Conservation (phyloP, 192 early-diverging fungal species). For the Coemansia sp. region DNA sequence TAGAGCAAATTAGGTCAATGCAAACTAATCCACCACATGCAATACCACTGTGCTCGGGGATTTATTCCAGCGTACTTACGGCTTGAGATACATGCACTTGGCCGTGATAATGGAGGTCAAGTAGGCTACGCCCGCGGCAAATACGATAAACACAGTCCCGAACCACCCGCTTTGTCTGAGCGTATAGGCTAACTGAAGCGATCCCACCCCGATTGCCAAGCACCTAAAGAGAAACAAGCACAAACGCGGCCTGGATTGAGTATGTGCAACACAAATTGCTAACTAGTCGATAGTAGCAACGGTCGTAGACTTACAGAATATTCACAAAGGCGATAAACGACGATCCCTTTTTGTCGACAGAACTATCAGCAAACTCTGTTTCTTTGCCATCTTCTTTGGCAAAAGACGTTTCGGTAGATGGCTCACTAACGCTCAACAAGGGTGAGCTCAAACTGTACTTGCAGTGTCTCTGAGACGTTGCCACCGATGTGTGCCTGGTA, state of each 20-base stretch:
- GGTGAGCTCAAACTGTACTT: background rate
- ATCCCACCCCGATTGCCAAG: conserved; percentile 48
- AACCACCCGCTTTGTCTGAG: conserved; percentile 52
- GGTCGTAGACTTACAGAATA: conserved; percentile 29
- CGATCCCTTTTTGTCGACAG: conserved; percentile 23
- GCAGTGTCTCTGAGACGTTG: background rate
- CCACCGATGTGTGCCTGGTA: background rate
- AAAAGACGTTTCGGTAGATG: background rate
- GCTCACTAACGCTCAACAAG: background rate
- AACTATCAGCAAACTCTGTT: background rate
- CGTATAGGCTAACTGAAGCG: conserved; percentile 47
- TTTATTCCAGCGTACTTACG: conserved; percentile 30
- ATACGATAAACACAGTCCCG: conserved; percentile 35
- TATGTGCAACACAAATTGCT: background rate
- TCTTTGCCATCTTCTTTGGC: background rate
- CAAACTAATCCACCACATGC: background rate
- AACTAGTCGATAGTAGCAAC: background rate
- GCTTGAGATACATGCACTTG: conserved; percentile 50
- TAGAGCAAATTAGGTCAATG: background rate
- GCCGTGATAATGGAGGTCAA: conserved; percentile 36
- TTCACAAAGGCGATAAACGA: conserved; percentile 44
- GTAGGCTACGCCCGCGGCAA: conserved; percentile 35
- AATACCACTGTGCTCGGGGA: background rate
- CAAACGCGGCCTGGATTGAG: background rate
- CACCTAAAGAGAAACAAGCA: conserved; percentile 19